A percentile compares a stretch with the other conserved stretches of the same genome.
Evolutionary conservation across 495 filamentous ascomycete genomes (phyloP).

Genomic region (Emericellopsis terricola): DNA sequence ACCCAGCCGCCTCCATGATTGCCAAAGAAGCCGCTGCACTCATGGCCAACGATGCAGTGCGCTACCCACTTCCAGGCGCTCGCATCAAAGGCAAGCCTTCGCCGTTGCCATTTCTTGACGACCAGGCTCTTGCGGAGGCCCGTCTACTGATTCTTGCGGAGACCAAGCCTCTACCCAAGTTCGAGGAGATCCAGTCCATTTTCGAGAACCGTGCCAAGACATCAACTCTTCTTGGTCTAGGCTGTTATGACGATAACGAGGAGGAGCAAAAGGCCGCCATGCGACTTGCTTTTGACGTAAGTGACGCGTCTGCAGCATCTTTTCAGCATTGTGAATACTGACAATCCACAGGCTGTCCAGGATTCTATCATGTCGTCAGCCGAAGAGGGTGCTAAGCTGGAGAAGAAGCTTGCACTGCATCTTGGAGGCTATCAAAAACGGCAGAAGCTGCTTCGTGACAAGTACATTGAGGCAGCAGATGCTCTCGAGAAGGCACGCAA

Average conservation of each 20-base stretch:
- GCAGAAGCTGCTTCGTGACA: constrained; percentile 59
- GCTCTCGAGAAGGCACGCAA: constrained; percentile 54
- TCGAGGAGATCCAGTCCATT: constrained; percentile 43
- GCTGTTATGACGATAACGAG: constrained; percentile 54
- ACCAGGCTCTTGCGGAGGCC: constrained; percentile 53
- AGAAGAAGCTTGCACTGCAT: constrained; percentile 82
- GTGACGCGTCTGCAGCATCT: constrained; percentile 7
- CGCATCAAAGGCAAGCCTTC: constrained; percentile 41
- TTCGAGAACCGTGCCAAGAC: constrained; percentile 49
- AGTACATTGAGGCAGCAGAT: constrained; percentile 63
- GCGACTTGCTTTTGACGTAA: constrained; percentile 46
- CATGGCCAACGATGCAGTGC: constrained; percentile 63
- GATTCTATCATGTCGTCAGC: constrained; percentile 52
- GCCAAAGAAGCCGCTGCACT: constrained; percentile 59
- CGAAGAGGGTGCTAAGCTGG: constrained; percentile 63
- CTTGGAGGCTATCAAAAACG: constrained; percentile 85
- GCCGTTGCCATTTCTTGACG: constrained; percentile 49
- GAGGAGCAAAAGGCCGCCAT: constrained; percentile 42
- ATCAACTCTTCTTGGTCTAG: constrained; percentile 51
- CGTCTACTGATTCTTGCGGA: constrained; percentile 61
- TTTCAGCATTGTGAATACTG: constrained; percentile 7
- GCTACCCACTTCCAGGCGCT: constrained; percentile 48
- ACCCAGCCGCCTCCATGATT: constrained; percentile 34
- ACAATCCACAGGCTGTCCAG: constrained; percentile 42
- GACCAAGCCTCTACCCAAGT: constrained; percentile 35